phyloP scores from a whole-genome alignment of 139 green algal genomes.

The Tetraselmis chui region DNA sequence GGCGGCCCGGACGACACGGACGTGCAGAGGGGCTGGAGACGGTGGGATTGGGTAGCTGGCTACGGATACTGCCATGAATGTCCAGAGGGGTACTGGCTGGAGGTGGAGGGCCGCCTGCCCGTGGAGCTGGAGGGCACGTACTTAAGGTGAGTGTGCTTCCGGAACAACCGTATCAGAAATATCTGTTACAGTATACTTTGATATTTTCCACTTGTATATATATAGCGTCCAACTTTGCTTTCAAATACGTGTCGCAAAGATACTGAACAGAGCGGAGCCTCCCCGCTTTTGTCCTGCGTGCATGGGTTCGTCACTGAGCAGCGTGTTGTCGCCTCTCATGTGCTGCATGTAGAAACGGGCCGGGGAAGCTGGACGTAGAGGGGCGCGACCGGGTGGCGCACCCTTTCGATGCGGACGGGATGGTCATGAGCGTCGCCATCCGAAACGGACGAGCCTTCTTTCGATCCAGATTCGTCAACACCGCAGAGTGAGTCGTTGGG shows the following conservation, averaged over 20 bases:
- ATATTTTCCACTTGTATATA: no score
- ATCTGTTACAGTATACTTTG: no score
- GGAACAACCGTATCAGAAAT: no score
- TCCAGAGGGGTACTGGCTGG: constrained; percentile 14
- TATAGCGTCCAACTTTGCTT: no score
- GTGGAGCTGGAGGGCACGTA: constrained; percentile 27
- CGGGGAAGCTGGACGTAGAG: constrained; percentile 9
- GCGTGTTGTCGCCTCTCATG: no score
- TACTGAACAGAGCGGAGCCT: no score
- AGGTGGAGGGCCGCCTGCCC: constrained; percentile 9
- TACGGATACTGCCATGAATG: not conserved
- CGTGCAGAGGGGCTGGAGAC: not conserved
- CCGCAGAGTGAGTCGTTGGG: constrained; percentile 40
- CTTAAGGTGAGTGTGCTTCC: constrained; percentile 33
- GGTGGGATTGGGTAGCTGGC: not conserved
- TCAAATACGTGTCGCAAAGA: no score
- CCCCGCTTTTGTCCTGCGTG: no score
- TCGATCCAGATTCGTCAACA: constrained; percentile 38
- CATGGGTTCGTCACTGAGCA: no score
- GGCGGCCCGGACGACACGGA: no score
- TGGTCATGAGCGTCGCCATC: constrained; percentile 30
- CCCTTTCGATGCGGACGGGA: constrained; percentile 47
- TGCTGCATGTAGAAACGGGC: constrained; percentile 22
- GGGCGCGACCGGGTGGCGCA: constrained; percentile 21
- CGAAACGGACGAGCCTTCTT: constrained; percentile 33